Base-by-base conservation (phyloP, 2,329 filamentous ascomycete genomes). In the Arthrinium phaeospermum region DNA sequence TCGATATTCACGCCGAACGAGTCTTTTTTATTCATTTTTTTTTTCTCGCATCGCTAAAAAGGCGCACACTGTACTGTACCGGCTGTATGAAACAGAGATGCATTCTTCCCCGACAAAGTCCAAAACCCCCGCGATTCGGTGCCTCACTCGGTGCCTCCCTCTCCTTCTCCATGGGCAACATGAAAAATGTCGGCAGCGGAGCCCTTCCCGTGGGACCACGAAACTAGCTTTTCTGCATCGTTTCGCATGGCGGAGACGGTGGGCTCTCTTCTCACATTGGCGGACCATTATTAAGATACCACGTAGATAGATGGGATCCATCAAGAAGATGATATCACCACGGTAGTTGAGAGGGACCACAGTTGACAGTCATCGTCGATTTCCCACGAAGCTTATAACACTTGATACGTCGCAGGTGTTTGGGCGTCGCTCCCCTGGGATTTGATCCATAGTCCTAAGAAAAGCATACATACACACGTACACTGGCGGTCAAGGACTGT, bases 211-310 rank as follows among this genome's bases (percentile, higher is more conserved):
- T 34, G 51, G 27, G 27, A 34, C 27, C 51, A 34, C n/a, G 51
- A 57, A 57, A 57, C 51, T 57, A 57, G 51, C 51, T 57, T 57
- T 57, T 53, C 49, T 53, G 51, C 51, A 37, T 61, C 22, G 30
- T 37, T 37, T 61, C 30, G 16, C 7, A 34, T 14, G 53, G 53
- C 53, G 53, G 53, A 22, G 30, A 37, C 30, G 14, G 53, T 61
- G 30, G 30, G 51, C 51, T 57, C 51, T 57, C 5, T 27, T n/a
- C 12, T 10, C 24, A 30, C 27, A 2, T 30, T 30, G 27, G 27
- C 4, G 4, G 27, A 30, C 27, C 27, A 30, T 30, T 30, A 30
- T 30, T 30, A 30, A 30, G 27, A 30, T 30, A 30, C 27, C 27
- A 30, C 27, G 27, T 30, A 30, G 27, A 30, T 30, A 30, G 27